Base-by-base conservation (phyloP, 176 grass and related monocot species). In the Oryza officinalis region DNA sequence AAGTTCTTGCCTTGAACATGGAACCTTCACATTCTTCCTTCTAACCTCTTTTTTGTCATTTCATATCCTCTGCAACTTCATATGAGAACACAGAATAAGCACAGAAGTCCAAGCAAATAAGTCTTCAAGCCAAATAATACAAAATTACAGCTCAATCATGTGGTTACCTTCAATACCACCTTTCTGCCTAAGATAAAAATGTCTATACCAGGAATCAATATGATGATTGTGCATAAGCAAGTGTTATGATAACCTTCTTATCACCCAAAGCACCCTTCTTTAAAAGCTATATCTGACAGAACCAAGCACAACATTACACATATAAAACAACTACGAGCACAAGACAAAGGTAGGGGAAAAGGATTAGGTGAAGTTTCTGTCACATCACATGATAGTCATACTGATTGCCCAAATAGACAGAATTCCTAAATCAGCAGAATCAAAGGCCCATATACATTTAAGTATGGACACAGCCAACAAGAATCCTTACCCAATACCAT, bases 341-440 rank as follows among this genome's bases (percentile, higher is more conserved):
- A 69, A 25, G 71, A 81, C 85, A 69, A 86, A 69, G 49, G 65
- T 81, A 69, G 9, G 47, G 18, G 43, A 81, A 69, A 41, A 46
- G 71, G 67, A 87, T 63, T 64, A 76, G 78, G 63, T 68, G 71
- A 81, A 49, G 23, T 81, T 76, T 76, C 22, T 37, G 64, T 81
- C 14, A 6, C 71, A 63, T 87, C 35, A 74, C 32, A 69, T 1
- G 60, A 27, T 47, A 5, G 27, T 81, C 49, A 69, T 81, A 60
- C 45, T 59, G 45, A 67, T 87, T 75, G 79, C 63, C 47, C 63
- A 46, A 76, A 69, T 69, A 57, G 28, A 22, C 47, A 81, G 63
- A 26, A 75, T 74, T 44, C 69, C 57, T 47, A 32, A 81, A 63
- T 72, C 70, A 68, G 75, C 71, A 57, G 31, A 86, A 86, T 72